Base-by-base conservation (phyloP, 208 protist genomes). In the Leishmania mexicana region DNA sequence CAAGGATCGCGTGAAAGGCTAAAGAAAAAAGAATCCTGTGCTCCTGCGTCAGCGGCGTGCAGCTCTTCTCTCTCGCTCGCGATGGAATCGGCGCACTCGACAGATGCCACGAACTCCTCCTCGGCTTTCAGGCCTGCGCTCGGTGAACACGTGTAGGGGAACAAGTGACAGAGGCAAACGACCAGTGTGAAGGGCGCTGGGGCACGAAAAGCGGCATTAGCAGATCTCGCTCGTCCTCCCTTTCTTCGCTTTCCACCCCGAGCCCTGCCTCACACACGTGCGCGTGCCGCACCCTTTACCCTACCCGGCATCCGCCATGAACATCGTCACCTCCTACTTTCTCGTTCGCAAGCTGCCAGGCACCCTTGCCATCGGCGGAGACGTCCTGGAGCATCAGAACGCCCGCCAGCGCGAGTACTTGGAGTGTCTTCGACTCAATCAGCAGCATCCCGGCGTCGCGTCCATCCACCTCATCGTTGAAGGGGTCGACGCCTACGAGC, bases 301-400 rank as follows among this genome's bases (percentile, higher is more conserved):
- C 51, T 11, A 54, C 38, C 76, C 31, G 68, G 7, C 68, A 35
- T 73, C 42, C 1, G 21, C 13, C 40, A 95, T 97, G 94, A 94
- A 97, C 75, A 81, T 96, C 71, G 83, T 97, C n/a, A 94, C 94
- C 1, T 89, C 90, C 3, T 96, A 95, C 65, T 97, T 97, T 75
- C 81, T 83, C 19, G 91, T 95, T 42, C 94, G 90, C 78, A 86
- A 85, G n/a, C 53, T 96, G 49, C 68, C 85, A 3, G 93, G 91
- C 24, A 93, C 84, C 51, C 67, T 93, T 17, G 85, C 87, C 58
- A 67, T 97, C 21, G 92, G 92, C 54, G 91, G 90, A n/a, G 62
- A 84, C 64, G 78, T 88, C 17, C 47, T 87, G 7, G 42, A 54
- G 35, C 72, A 94, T 71, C 78, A 75, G 42, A 19, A 51, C 2